Conservation (phyloP, 202 grass and related monocot genomes). For the Saccharum hybrid region DNA sequence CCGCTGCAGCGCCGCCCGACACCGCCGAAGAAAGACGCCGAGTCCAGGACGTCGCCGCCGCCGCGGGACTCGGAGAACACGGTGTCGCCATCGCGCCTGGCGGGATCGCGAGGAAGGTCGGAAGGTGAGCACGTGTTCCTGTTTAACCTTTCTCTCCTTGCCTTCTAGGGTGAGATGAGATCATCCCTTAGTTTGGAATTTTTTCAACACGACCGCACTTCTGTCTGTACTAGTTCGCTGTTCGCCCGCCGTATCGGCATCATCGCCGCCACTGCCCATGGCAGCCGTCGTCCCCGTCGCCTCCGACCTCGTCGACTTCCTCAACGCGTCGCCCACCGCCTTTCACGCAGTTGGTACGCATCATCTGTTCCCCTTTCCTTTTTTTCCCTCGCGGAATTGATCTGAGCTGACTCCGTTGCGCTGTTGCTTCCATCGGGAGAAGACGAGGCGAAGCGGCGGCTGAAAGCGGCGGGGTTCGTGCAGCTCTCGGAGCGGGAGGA, state of each 20-base stretch:
- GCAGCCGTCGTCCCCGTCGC: constrained; percentile 54
- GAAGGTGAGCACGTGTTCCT: too few relatives aligned
- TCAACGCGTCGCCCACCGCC: constrained; percentile 62
- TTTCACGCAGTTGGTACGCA: background rate
- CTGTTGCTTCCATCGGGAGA: constrained; percentile 25
- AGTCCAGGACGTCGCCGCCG: background rate
- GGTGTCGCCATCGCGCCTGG: background rate
- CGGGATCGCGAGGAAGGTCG: too few relatives aligned
- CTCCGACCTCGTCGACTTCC: constrained; percentile 82
- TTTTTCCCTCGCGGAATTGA: background rate
- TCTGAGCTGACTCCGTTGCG: background rate
- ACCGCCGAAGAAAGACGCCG: too few relatives aligned
- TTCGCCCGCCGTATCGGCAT: background rate
- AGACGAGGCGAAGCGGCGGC: constrained; percentile 80
- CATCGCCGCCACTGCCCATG: constrained; percentile 30
- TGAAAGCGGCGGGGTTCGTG: constrained; percentile 72
- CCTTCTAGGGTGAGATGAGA: background rate
- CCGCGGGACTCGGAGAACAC: background rate
- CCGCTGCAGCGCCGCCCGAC: too few relatives aligned
- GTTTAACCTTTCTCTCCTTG: too few relatives aligned
- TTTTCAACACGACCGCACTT: background rate
- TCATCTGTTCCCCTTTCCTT: background rate
- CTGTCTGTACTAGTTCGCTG: background rate
- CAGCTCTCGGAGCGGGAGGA: constrained; percentile 80
- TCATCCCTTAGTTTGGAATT: background rate